Conservation (phyloP, 768 basidiomycete genomes). For the Myochromella boudieri region DNA sequence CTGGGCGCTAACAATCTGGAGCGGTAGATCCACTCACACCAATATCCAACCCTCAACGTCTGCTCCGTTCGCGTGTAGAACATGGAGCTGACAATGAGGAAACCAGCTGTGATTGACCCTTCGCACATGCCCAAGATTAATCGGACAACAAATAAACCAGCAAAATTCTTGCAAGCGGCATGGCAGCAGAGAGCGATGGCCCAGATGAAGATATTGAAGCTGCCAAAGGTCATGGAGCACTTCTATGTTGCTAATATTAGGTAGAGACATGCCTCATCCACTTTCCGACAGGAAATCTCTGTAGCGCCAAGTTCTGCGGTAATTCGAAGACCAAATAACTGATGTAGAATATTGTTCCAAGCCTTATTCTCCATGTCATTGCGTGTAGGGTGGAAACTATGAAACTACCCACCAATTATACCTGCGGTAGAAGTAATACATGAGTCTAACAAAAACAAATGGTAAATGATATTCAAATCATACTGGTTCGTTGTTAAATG, state of each 20-base stretch:
- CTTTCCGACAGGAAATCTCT: slow-evolving; percentile 73
- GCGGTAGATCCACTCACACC: slow-evolving; percentile 52
- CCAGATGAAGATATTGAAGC: slow-evolving; percentile 70
- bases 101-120: slow-evolving; percentile 69
- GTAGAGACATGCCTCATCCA: slow-evolving; percentile 65
- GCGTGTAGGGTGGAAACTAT: background rate
- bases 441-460: background rate
- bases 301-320: slow-evolving; percentile 71
- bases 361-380: slow-evolving; percentile 40
- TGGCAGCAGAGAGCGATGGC: slow-evolving; percentile 57
- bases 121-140: slow-evolving; percentile 74
- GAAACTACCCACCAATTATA: slow-evolving; percentile 56
- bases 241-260: background rate
- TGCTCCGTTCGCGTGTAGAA: slow-evolving; percentile 76
- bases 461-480: slow-evolving; percentile 17
- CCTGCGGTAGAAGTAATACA: slow-evolving; percentile 28
- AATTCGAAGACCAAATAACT: slow-evolving; percentile 72
- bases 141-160: slow-evolving; percentile 60
- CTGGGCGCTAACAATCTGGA: background rate
- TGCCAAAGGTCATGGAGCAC: slow-evolving; percentile 20
- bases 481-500: slow-evolving; percentile 68
- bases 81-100: slow-evolving; percentile 77
- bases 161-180: slow-evolving; percentile 72
- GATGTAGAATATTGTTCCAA: slow-evolving; percentile 75
- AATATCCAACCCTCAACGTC: slow-evolving; percentile 69